Base-by-base conservation (phyloP, 176 grass and related monocot species). In the Pontederia paniculata region DNA sequence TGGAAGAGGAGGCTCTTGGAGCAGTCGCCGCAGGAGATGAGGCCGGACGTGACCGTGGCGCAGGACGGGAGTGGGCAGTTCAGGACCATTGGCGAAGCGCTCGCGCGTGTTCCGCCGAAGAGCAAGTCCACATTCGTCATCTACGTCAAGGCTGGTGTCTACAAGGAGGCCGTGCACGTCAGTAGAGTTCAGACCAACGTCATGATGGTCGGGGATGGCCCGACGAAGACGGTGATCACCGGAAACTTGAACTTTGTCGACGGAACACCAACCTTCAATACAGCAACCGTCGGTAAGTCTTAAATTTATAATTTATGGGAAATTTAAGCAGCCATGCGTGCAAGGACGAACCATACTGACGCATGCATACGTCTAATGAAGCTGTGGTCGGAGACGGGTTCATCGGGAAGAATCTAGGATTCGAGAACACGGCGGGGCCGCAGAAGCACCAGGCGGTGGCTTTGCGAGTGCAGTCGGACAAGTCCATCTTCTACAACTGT, bases 391-490 rank as follows among this genome's bases (percentile, higher is more conserved):
- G 89, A 16, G 72, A 89, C 42, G 72, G 78, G 6, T 95, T 95
- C 84, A 68, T 77, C 50, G 80, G 70, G 52, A 76, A 76, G 52
- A 75, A 83, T 21, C 21, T 95, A 0, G 74, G 75, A 9, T 73
- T 95, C 55, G 78, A 76, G 67, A 95, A 89, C 77, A 79, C 81
- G n/a, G 89, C 84, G 17, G 89, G 84, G 1, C 52, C 84, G 21
- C 14, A 49, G 55, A 84, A 76, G 15, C 89, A 95, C 81, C 84
- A 95, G 84, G 89, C 84, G 0, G 84, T 95, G 70, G 78, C 84
- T 25, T 67, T 95, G 15, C 60, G 81, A 2, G 84, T 88, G 50
- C 73, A 81, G 66, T 85, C 84, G 37, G 81, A 95, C 70, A 52
- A 63, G 75, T 82, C 89, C 9, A 81, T 69, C 5, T 88, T 95